Conservation (phyloP, 2,329 filamentous ascomycete species). For the Dactylellina leptospora region DNA sequence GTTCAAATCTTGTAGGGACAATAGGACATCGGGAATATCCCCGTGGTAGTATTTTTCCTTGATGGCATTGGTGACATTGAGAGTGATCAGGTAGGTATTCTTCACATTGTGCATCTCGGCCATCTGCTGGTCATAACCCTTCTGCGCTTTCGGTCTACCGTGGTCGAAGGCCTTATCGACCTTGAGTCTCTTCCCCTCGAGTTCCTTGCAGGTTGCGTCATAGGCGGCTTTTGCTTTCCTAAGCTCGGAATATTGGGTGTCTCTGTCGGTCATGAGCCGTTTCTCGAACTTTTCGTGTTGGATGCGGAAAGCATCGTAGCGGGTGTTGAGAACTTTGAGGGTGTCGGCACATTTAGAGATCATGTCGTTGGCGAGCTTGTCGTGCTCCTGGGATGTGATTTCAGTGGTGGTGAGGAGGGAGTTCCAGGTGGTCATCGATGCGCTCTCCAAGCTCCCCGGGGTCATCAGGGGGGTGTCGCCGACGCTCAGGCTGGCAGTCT, state of each 20-base stretch:
- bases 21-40: conserved; percentile 87
- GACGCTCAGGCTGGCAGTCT: conserved; percentile 85
- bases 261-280: conserved; percentile 88
- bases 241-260: conserved; percentile 81
- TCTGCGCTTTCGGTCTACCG: conserved; percentile 75
- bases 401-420: conserved; percentile 92
- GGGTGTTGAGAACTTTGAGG: conserved; percentile 74
- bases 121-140: conserved; percentile 89
- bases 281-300: conserved; percentile 86
- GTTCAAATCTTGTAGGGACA: conserved; percentile 85
- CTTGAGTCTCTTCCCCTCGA: conserved; percentile 94
- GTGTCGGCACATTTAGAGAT: conserved; percentile 84
- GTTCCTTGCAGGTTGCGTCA: conserved; percentile 89
- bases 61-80: conserved; percentile 96
- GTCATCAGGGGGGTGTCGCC: conserved; percentile 93
- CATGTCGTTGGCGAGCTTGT: conserved; percentile 81
- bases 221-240: conserved; percentile 94
- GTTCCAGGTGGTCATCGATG: conserved; percentile 95
- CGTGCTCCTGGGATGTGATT: conserved; percentile 85
- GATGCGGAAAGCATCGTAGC: conserved; percentile 92
- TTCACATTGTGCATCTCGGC: conserved; percentile 97
- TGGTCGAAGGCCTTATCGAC: conserved; percentile 87
- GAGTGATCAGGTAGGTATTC: conserved; percentile 95
- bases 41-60: conserved; percentile 98
- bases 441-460: conserved; percentile 93